Base-by-base conservation (phyloP, 2,329 filamentous ascomycete species). In the Penicillium sp. region DNA sequence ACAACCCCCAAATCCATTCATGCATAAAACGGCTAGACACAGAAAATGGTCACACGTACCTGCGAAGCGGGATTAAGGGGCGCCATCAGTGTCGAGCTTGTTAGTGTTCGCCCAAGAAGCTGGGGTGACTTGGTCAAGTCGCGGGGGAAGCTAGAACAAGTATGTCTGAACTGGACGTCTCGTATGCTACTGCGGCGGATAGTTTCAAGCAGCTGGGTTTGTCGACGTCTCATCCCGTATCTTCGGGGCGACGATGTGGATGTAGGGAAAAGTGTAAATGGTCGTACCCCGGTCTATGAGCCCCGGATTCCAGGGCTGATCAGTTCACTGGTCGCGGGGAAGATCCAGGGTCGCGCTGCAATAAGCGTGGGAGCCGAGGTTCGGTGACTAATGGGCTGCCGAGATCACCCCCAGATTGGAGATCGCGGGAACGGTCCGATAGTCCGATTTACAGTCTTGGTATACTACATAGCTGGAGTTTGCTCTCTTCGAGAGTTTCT, bases 31-130 rank as follows among this genome's bases (percentile, higher is more conserved):
- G 58, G 60, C 33, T 59, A 67, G 13, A 2, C 42, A 46, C 53
- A 65, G 37, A 46, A 51, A 26, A 62, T 37, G 38, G 46, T 57
- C 54, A 37, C 45, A 65, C 69, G 33, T 68, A 71, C 71, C 66
- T 68, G 61, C 25, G 71, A 70, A 22, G 57, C 52, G 33, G 60
- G 60, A 57, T 72, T 73, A 19, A 72, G 58, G 37, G 63, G 71
- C 13, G 71, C 60, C 71, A 73, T 72, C 35, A 51, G 53, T 26
- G 42, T 53, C 33, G 40, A 16, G 45, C 55, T 22, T 37, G 59
- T 14, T 28, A 37, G 46, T 35, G 42, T 22, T 3, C n/a, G 43
- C 26, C 19, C 45, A 28, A 22, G 19, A 8, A 46, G 8, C 16
- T 51, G 56, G 16, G 28, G 37, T 43, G 28, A 28, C 37, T 43